Base-by-base conservation (phyloP, 2,329 filamentous ascomycete genomes). In the Rachicladosporium sp. region DNA sequence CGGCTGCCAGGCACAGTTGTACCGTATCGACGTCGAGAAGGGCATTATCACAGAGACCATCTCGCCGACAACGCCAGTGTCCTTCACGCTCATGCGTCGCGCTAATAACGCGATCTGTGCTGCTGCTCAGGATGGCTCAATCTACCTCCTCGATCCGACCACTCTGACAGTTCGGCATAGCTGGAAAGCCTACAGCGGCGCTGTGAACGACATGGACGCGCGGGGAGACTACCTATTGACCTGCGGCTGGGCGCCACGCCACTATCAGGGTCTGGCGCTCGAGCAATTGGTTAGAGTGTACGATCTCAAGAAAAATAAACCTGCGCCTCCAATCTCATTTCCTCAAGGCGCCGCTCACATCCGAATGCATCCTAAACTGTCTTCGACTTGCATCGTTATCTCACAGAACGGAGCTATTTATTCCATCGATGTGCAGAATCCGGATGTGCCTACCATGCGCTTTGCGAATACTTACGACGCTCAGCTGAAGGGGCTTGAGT, bases 151-250 rank as follows among this genome's bases (percentile, higher is more conserved):
- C 15, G 89, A 94, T 55, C 76, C 88, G 1, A 68, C 76, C 40
- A 84, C 73, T 41, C 83, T 93, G 54, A 73, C 76, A 32, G 72
- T 94, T 4, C 69, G 91, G 50, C 93, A 89, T 58, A 77, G 76
- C 8, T 98, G 91, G 83, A 85, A 85, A 57, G 87, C 89, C 1
- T 91, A 98, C 56, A 80, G 81, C 1, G 83, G 85, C 6, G 76
- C 79, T 37, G 84, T 98, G 57, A 94, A 86, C 59, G 89, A 96
- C 59, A 95, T 98, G 84, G 91, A 98, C 64, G 86, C 88, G 6
- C 84, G 91, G 56, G 85, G 91, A 54, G 89, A 96, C 59, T 91
- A 91, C 49, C 78, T 98, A 39, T 82, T 96, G 13, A 96, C 91
- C 4, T 98, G 91, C 59, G 91, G 91, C 29, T 93, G 85, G 62